Conservation (phyloP, 2,329 filamentous ascomycete species). For the Thielaviopsis euricoi region DNA sequence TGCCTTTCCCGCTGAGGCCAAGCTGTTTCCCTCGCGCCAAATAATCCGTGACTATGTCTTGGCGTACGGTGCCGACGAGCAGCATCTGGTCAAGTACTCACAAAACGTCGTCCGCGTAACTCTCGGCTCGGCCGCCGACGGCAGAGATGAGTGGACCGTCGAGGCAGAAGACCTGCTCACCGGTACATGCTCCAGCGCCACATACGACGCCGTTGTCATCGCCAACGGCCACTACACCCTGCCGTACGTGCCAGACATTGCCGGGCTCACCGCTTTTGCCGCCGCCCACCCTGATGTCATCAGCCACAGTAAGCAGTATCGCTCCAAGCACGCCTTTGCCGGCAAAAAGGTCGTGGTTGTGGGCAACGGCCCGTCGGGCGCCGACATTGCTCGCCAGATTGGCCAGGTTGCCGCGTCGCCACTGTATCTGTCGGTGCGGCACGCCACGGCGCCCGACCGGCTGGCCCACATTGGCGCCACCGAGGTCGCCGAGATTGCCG, state of each 20-base stretch:
- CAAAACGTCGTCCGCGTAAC: slow-evolving; percentile 50
- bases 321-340: slow-evolving; percentile 43
- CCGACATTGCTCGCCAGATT: slow-evolving; percentile 72
- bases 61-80: slow-evolving; percentile 51
- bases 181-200: slow-evolving; percentile 22
- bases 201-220: slow-evolving; percentile 60
- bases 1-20: slow-evolving; percentile 43
- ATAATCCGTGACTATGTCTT: slow-evolving; percentile 60
- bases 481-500: slow-evolving; percentile 42
- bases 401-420: slow-evolving; percentile 39
- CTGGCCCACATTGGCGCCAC: slow-evolving; percentile 29
- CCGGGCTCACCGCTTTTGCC: slow-evolving; percentile 43
- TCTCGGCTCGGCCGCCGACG: slow-evolving; percentile 14
- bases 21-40: slow-evolving; percentile 59
- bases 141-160: slow-evolving; percentile 12
- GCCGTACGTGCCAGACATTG: slow-evolving; percentile 47
- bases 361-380: slow-evolving; percentile 68
- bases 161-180: slow-evolving; percentile 17
- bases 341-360: slow-evolving; percentile 67
- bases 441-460: slow-evolving; percentile 28
- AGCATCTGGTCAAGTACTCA: slow-evolving; percentile 50
- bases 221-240: slow-evolving; percentile 62
- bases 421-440: slow-evolving; percentile 48
- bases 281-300: slow-evolving; percentile 41
- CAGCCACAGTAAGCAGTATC: slow-evolving; percentile 67